phyloP scores from a whole-genome alignment of 495 filamentous ascomycete species.

The Astrothelium subdiscretum region DNA sequence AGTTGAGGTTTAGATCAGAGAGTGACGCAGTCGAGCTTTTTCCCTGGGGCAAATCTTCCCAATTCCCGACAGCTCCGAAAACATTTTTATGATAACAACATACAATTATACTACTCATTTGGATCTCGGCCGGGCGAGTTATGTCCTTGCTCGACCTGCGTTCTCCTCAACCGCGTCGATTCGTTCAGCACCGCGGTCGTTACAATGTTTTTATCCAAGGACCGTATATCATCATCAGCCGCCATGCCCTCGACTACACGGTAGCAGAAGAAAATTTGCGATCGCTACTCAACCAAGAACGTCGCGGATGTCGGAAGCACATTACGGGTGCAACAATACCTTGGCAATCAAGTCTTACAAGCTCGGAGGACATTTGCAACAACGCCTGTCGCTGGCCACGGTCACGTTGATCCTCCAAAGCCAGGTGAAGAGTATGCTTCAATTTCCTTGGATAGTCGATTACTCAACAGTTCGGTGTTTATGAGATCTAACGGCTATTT shows the following conservation, averaged over 20 bases:
- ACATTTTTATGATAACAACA: background rate
- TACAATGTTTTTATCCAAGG: background rate
- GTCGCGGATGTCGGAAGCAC: background rate
- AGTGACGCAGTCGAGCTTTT: background rate
- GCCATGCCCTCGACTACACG: background rate
- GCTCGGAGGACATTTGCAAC: constrained; percentile 50
- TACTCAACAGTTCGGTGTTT: background rate
- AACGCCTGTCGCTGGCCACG: constrained; percentile 50
- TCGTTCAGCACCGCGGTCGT: background rate
- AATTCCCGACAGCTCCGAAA: background rate
- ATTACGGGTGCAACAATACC: no score
- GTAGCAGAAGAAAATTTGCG: background rate
- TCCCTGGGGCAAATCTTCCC: no score
- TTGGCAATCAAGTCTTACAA: background rate
- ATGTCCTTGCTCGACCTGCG: background rate
- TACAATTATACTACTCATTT: background rate
- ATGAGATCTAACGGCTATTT: background rate
- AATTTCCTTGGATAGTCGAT: background rate
- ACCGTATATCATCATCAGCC: background rate
- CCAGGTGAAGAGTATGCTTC: constrained; percentile 80
- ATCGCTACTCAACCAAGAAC: background rate
- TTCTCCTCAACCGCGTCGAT: background rate
- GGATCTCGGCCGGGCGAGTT: background rate
- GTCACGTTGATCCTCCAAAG: constrained; percentile 71
- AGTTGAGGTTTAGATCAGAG: no score